Evolutionary conservation across 768 basidiomycete genomes (phyloP).

Genomic region (Termitomyces sp.): DNA sequence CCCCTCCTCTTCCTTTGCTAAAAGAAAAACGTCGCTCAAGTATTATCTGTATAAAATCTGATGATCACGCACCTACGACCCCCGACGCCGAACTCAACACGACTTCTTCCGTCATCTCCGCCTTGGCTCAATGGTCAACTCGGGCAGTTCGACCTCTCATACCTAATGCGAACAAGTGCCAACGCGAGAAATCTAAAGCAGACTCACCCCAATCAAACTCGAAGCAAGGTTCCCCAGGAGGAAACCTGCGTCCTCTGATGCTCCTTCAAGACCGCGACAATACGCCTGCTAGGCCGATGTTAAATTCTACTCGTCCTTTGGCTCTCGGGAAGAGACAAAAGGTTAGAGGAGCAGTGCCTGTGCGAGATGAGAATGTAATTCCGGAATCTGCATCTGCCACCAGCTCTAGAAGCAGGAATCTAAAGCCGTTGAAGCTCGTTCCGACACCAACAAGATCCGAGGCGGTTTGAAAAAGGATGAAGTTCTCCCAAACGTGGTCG

Average conservation of each 20-base stretch:
- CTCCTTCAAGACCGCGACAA: conserved; percentile 58
- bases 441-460: conserved; percentile 61
- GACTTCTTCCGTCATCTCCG: conserved; percentile 30
- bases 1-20: conserved; percentile 34
- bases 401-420: conserved; percentile 36
- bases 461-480: conserved; percentile 52
- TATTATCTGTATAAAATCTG: conserved; percentile 63
- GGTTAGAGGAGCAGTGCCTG: conserved; percentile 23
- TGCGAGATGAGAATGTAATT: conserved; percentile 38
- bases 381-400: conserved; percentile 23
- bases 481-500: conserved; percentile 55
- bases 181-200: conserved; percentile 36
- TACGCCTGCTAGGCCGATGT: conserved; percentile 15
- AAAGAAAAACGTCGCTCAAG: conserved; percentile 46
- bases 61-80: conserved; percentile 32
- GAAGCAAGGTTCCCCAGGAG: conserved; percentile 37
- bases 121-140: conserved; percentile 45
- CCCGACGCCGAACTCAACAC: conserved; percentile 17
- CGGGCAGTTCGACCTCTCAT: conserved; percentile 50
- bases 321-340: conserved; percentile 54
- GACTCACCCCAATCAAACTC: conserved; percentile 20
- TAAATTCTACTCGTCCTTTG: conserved; percentile 47
- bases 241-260: conserved; percentile 56
- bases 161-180: conserved; percentile 46
- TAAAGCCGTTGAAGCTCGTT: conserved; percentile 58